phyloP scores from a whole-genome alignment of 805 yeast species.

The Kluyveromyces aestuarii region DNA sequence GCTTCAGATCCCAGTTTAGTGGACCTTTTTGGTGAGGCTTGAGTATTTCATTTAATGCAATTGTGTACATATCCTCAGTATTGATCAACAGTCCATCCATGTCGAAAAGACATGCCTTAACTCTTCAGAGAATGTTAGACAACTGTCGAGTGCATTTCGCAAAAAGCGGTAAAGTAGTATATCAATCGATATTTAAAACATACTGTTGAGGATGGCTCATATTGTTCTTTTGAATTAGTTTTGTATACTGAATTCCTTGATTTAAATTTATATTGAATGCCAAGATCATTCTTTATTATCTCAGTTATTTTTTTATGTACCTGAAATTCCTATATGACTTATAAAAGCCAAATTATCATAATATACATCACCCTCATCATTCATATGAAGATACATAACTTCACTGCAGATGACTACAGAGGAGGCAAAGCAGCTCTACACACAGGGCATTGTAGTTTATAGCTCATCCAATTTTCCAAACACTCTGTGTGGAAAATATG shows the following conservation, averaged over 20 bases:
- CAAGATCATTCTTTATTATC: neutral
- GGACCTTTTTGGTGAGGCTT: constrained; percentile 67
- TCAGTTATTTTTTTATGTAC: neutral
- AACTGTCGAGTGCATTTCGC: too few species aligned
- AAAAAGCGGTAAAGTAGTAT: neutral
- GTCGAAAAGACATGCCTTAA: constrained; percentile 39
- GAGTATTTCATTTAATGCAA: constrained; percentile 58
- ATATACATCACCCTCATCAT: too few species aligned
- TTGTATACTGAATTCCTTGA: too few species aligned
- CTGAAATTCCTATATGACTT: neutral
- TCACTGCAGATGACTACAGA: constrained; percentile 29
- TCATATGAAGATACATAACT: too few species aligned
- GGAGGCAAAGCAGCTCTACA: constrained; percentile 86
- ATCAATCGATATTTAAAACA: neutral
- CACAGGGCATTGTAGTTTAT: constrained; percentile 88
- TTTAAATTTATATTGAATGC: too few species aligned
- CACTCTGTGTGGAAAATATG: constrained; percentile 89
- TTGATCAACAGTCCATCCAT: constrained; percentile 94
- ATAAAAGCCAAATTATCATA: neutral
- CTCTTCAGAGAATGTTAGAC: constrained; percentile 4
- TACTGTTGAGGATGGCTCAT: constrained; percentile 1
- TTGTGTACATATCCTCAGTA: constrained; percentile 88
- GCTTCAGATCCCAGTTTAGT: constrained; percentile 83
- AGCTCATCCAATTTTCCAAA: constrained; percentile 87
- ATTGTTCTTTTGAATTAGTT: neutral